Conservation (phyloP, 345 rosid genomes). For the Mallotus nudiflorus region DNA sequence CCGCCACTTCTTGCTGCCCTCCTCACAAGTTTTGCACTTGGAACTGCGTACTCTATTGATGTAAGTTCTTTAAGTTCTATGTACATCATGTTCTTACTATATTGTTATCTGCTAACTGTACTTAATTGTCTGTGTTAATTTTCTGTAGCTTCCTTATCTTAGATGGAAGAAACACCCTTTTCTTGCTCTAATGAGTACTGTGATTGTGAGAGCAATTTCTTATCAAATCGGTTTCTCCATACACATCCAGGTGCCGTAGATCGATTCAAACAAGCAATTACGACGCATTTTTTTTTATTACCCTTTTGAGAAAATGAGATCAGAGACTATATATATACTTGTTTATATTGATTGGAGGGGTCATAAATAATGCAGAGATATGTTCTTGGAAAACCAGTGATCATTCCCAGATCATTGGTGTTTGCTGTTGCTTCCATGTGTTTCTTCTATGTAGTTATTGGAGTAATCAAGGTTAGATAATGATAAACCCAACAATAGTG, state of each 20-base stretch:
- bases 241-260: conserved; percentile 28
- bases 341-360: too few relatives aligned
- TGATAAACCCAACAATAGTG: too few relatives aligned
- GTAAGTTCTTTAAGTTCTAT: too few relatives aligned
- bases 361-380: too few relatives aligned
- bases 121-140: too few relatives aligned
- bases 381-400: conserved; percentile 31
- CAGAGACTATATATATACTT: not conserved
- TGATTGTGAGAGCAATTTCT: conserved; percentile 29
- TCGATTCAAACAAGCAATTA: too few relatives aligned
- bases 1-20: conserved; percentile 31
- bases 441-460: conserved; percentile 34
- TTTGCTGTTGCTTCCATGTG: conserved; percentile 34
- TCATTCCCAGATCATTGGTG: conserved; percentile 20
- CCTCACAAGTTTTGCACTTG: conserved; percentile 21
- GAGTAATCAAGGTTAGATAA: conserved; percentile 35
- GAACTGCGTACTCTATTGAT: conserved; percentile 35
- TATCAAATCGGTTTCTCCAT: conserved; percentile 28
- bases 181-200: conserved; percentile 29
- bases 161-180: conserved; percentile 40
- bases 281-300: too few relatives aligned
- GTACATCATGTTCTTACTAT: too few relatives aligned
- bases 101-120: too few relatives aligned
- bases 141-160: conserved; percentile 37
- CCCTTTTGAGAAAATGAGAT: too few relatives aligned